phyloP scores from a whole-genome alignment of 495 filamentous ascomycete species.

The Podospora pseudopauciseta region DNA sequence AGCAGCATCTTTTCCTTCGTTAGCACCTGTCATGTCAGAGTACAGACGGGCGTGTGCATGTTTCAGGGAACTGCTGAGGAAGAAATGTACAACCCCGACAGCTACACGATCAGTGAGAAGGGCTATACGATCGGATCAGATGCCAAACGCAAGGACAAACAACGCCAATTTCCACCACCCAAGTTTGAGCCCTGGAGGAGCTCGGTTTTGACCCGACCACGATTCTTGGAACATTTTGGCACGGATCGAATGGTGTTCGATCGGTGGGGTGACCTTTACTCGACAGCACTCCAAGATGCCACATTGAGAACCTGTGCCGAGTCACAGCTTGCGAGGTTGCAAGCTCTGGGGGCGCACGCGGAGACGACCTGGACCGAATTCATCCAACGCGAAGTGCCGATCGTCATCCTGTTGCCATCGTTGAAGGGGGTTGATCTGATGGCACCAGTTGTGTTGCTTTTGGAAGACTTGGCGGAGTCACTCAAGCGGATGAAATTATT shows the following conservation, averaged over 20 bases:
- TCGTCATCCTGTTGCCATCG: not conserved
- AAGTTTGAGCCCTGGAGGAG: not conserved
- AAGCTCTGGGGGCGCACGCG: slow-evolving; percentile 9
- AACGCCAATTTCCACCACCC: not conserved
- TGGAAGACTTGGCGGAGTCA: slow-evolving; percentile 7
- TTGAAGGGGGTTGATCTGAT: not conserved
- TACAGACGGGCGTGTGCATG: slow-evolving; percentile 11
- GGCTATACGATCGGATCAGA: not conserved
- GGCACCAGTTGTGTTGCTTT: slow-evolving; percentile 2
- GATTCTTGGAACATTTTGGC: not conserved
- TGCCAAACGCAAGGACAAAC: not conserved
- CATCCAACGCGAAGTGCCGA: not conserved
- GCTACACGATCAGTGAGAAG: not conserved
- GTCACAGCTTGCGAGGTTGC: not conserved
- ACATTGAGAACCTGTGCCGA: not conserved
- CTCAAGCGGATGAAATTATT: not conserved
- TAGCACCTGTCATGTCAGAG: slow-evolving; percentile 13
- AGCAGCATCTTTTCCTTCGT: slow-evolving; percentile 18
- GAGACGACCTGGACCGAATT: slow-evolving; percentile 1
- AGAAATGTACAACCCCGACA: not conserved
- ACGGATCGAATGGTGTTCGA: not conserved
- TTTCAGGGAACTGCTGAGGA: not conserved
- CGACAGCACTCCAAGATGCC: not conserved
- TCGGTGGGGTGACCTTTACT: not conserved
- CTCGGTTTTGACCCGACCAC: not conserved